Percentiles rank a stretch among this genome's conserved stretches.
Conservation (phyloP, 306 rosid species). For the Castanea crenata region DNA sequence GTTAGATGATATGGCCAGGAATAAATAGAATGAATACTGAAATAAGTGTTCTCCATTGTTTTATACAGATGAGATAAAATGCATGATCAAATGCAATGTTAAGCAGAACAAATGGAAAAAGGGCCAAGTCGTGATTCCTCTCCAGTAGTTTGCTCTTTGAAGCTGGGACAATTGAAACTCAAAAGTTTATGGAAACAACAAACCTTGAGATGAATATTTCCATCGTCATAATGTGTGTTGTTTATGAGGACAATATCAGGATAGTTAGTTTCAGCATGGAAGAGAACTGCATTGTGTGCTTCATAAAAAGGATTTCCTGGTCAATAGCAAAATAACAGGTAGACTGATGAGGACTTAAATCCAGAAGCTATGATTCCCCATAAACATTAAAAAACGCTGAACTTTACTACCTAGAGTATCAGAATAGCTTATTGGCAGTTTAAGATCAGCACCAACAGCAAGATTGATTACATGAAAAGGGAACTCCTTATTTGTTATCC, state of each 20-base stretch:
- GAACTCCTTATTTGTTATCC: constrained; percentile 58
- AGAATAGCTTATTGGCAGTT: constrained; percentile 59
- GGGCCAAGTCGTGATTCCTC: neutral
- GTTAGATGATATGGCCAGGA: constrained; percentile 19
- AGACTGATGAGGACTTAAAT: constrained; percentile 20
- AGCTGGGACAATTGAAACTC: neutral
- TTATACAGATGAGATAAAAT: neutral
- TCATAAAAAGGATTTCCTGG: constrained; percentile 88
- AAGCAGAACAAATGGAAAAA: neutral
- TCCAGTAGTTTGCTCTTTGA: neutral
- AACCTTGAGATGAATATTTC: constrained; percentile 72
- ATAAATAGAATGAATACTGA: constrained; percentile 11
- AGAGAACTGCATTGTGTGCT: constrained; percentile 54
- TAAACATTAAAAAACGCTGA: constrained; percentile 11
- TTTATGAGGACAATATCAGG: constrained; percentile 67
- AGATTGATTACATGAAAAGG: constrained; percentile 59
- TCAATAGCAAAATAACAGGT: constrained; percentile 30
- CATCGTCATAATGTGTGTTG: constrained; percentile 50
- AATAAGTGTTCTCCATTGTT: neutral
- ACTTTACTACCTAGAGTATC: constrained; percentile 65
- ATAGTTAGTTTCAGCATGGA: constrained; percentile 61
- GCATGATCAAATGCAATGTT: neutral
- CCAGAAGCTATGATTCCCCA: constrained; percentile 20
- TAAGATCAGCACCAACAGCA: constrained; percentile 69
- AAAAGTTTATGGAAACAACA: neutral